Evolutionary conservation across 371 early-diverging fungal species (phyloP).

Genomic region (Phascolomyces articulosus): DNA sequence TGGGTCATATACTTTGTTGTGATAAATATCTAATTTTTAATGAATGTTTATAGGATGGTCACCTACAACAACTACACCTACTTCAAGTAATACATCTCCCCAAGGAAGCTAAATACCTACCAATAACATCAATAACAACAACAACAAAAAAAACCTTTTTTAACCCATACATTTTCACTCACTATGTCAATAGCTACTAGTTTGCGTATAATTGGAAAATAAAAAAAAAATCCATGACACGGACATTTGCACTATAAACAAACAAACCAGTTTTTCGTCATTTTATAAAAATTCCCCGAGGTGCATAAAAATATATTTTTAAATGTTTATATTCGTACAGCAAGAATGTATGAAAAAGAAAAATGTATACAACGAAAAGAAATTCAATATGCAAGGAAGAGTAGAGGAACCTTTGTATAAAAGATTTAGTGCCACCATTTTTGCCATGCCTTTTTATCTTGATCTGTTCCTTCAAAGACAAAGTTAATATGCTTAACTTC

Average conservation of each 20-base stretch:
- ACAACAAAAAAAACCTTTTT: too few species aligned
- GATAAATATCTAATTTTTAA: not conserved
- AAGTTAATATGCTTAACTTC: conserved; percentile 69
- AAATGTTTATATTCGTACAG: too few species aligned
- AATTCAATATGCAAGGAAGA: too few species aligned
- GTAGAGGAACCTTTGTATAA: too few species aligned
- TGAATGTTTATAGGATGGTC: not conserved
- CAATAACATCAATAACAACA: not conserved
- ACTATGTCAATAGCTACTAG: too few species aligned
- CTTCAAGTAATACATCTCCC: too few species aligned
- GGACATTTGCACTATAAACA: too few species aligned
- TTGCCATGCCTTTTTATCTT: conserved; percentile 44
- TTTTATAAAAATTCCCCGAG: not conserved
- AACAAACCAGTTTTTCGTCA: conserved; percentile 2
- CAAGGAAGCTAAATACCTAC: not conserved
- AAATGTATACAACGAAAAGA: too few species aligned
- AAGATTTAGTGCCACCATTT: conserved; percentile 52
- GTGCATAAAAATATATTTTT: not conserved
- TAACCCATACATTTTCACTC: too few species aligned
- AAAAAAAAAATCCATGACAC: too few species aligned
- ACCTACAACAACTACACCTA: not conserved
- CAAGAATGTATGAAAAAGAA: too few species aligned
- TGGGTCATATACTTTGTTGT: too few species aligned
- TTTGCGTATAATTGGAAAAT: conserved; percentile 3
- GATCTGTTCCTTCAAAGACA: conserved; percentile 54